Base-by-base conservation (phyloP, 768 basidiomycete species). In the Agrocybe pediades region DNA sequence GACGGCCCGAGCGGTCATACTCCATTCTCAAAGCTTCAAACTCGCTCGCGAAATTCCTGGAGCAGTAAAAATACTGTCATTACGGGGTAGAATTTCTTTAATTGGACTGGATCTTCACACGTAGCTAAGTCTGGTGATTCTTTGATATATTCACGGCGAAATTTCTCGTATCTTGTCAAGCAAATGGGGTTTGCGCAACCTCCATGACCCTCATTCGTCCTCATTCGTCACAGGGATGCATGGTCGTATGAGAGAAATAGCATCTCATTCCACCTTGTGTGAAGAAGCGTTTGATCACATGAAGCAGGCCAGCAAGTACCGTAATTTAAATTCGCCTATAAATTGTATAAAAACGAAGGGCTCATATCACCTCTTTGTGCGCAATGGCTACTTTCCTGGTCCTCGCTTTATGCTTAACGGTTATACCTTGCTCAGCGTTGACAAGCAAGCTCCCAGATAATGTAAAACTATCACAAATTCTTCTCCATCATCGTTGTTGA, bases 1-100 rank as follows among this genome's bases (percentile, higher is more conserved):
- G 83, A 59, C 71, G 81, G 54, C 71, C 78, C 29, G 92, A 94
- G 68, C 72, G 79, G 52, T 67, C 70, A 17, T 94, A 90, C 60
- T 54, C 74, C 6, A 74, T 84, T 17, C 64, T 82, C 49, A 76
- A 71, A 58, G 62, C 74, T 55, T 64, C 64, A 1, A 73, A 56
- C 80, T 55, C 55, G 29, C 45, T 69, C 68, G 40, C 58, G 41
- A 25, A 45, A 21, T 58, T 62, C 48, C 26, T 63, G 41, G 49
- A 53, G 46, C 41, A 47, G 19, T 59, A 51, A 44, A 52, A 20
- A 27, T 30, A n/a, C 33, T 20, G 21, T 27, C 25, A 11, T 40
- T 47, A 41, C 24, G 40, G 25, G n/a, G 25, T 50, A 26, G 40
- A 23, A 17, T 50, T 27, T 42, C 26, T 19, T 50, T 23, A 29